phyloP scores from a whole-genome alignment of 495 filamentous ascomycete species.

The Trichoderma erinaceum region DNA sequence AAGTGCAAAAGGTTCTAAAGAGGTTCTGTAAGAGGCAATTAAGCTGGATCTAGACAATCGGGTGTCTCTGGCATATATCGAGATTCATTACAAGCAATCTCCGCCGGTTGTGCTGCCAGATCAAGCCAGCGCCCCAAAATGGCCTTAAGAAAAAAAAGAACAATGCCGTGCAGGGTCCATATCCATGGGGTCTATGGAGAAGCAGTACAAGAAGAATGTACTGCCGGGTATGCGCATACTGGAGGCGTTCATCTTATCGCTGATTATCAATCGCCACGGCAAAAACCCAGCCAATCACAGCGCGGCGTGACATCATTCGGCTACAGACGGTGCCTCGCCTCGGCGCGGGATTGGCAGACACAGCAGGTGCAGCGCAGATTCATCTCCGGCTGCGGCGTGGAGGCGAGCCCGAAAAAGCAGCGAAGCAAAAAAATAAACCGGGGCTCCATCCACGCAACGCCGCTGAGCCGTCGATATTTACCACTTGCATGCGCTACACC shows the following conservation, averaged over 20 bases:
- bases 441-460: background rate
- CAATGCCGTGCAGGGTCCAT: no score
- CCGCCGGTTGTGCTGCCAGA: no score
- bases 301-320: slow-evolving; percentile 7
- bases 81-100: no score
- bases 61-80: no score
- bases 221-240: background rate
- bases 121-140: no score
- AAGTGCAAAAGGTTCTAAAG: no score
- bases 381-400: slow-evolving; percentile 12
- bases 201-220: no score
- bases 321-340: background rate
- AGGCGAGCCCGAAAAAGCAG: background rate
- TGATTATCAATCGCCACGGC: slow-evolving; percentile 10
- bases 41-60: no score
- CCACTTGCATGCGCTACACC: no score
- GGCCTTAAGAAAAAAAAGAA: no score
- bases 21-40: no score
- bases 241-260: slow-evolving; percentile 5
- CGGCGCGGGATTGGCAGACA: background rate
- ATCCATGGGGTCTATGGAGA: no score
- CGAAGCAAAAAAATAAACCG: background rate
- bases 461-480: background rate
- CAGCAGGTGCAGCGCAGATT: background rate
- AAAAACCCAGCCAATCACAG: background rate